phyloP scores from a whole-genome alignment of 257 asterid species.

The Petunia secreta region DNA sequence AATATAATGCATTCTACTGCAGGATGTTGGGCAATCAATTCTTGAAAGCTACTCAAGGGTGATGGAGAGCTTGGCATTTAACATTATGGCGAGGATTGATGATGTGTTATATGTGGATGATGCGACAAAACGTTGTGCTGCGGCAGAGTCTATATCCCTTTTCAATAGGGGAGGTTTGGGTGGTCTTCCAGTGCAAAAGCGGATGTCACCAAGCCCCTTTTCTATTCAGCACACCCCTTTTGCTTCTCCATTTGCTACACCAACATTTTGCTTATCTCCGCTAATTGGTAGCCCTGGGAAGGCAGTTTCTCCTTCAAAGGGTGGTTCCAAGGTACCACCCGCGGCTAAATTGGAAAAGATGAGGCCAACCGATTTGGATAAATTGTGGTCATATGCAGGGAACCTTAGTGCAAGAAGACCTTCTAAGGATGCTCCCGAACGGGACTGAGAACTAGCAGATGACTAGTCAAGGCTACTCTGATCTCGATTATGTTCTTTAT shows the following conservation, averaged over 20 bases:
- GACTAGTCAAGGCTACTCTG: not conserved
- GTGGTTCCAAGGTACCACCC: slow-evolving; percentile 38
- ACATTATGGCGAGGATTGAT: slow-evolving; percentile 91
- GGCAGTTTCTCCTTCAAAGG: slow-evolving; percentile 56
- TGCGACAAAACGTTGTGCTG: slow-evolving; percentile 66
- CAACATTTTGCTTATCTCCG: slow-evolving; percentile 83
- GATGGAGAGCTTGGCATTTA: slow-evolving; percentile 97
- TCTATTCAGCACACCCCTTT: slow-evolving; percentile 91
- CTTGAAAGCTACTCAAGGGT: slow-evolving; percentile 99
- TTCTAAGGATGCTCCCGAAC: slow-evolving; percentile 72
- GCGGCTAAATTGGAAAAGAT: slow-evolving; percentile 54
- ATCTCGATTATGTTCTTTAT: slow-evolving; percentile 12
- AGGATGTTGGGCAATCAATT: slow-evolving; percentile 98
- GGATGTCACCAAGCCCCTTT: slow-evolving; percentile 94
- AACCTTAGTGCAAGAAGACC: slow-evolving; percentile 71
- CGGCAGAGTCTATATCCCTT: slow-evolving; percentile 67
- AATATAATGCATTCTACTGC: slow-evolving; percentile 33
- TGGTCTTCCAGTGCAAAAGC: slow-evolving; percentile 89
- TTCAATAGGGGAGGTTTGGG: slow-evolving; percentile 77
- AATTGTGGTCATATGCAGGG: slow-evolving; percentile 81
- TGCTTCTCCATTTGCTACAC: slow-evolving; percentile 92
- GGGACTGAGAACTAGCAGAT: slow-evolving; percentile 49
- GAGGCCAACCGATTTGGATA: slow-evolving; percentile 68
- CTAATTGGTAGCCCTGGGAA: slow-evolving; percentile 66
- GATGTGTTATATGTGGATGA: slow-evolving; percentile 88